Evolutionary conservation across 805 yeast genomes (phyloP).

Genomic region (Candida stauntonica): DNA sequence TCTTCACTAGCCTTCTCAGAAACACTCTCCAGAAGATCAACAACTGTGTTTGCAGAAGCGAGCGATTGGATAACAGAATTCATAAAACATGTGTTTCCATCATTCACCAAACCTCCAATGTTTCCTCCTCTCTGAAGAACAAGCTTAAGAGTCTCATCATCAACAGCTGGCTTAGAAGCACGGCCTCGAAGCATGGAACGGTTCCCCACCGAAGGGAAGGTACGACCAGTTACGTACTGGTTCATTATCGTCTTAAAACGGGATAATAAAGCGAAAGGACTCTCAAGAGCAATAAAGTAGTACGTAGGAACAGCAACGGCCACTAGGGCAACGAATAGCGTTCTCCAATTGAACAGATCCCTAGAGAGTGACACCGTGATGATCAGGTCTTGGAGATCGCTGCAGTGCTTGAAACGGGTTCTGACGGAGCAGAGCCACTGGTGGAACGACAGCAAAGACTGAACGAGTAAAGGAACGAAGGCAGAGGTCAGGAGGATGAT

Average conservation of each 20-base stretch:
- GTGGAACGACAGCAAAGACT: slow-evolving; percentile 1
- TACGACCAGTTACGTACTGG: too few species aligned
- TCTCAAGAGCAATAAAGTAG: too few species aligned
- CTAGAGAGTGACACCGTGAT: slow-evolving; percentile 12
- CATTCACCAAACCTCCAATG: slow-evolving; percentile 83
- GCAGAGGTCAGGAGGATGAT: slow-evolving; percentile 8
- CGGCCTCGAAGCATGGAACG: slow-evolving; percentile 1
- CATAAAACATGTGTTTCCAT: slow-evolving; percentile 94
- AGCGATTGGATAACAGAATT: slow-evolving; percentile 82
- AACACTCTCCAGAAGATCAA: slow-evolving; percentile 48
- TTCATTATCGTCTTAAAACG: not conserved
- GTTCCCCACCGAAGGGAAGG: too few species aligned
- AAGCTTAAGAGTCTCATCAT: slow-evolving; percentile 17
- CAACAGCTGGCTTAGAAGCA: slow-evolving; percentile 3
- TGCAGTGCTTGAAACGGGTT: too few species aligned
- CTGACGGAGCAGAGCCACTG: not conserved
- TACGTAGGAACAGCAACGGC: slow-evolving; percentile 8
- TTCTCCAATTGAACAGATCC: slow-evolving; percentile 12
- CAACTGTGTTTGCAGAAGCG: slow-evolving; percentile 64
- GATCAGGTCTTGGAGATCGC: too few species aligned
- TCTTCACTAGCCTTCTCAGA: slow-evolving; percentile 13
- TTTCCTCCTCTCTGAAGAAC: slow-evolving; percentile 63
- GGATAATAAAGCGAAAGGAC: too few species aligned
- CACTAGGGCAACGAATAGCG: slow-evolving; percentile 8
- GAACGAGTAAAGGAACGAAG: slow-evolving; percentile 1